Evolutionary conservation across 495 filamentous ascomycete species (phyloP).

Genomic region (Tuber brumale): DNA sequence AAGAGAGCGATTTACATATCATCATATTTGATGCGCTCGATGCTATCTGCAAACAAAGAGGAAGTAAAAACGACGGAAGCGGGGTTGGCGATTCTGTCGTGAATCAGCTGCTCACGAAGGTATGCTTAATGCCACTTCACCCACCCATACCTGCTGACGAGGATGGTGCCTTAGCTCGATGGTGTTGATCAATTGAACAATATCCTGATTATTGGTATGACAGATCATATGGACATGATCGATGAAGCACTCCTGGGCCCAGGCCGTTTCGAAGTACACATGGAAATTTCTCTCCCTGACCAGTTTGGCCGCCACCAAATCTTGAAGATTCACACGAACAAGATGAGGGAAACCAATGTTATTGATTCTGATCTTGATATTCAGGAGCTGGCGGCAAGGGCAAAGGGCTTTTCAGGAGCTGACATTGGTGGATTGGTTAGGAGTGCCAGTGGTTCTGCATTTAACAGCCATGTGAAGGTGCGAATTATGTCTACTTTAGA

Average conservation of each 20-base stretch:
- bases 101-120: conserved; percentile 92
- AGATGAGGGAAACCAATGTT: conserved; percentile 77
- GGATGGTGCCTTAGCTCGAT: conserved; percentile 53
- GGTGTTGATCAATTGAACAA: conserved; percentile 99
- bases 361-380: conserved; percentile 76
- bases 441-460: conserved; percentile 85
- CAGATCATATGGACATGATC: conserved; percentile 98
- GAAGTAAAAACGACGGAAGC: conserved; percentile 78
- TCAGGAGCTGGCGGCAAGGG: conserved; percentile 68
- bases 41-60: conserved; percentile 98
- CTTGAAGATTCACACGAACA: conserved; percentile 89
- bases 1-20: conserved; percentile 91
- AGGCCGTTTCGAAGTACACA: conserved; percentile 91
- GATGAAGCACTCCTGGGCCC: conserved; percentile 92
- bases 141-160: conserved; percentile 14
- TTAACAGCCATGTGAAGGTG: conserved; percentile 76
- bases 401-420: conserved; percentile 96
- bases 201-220: conserved; percentile 97
- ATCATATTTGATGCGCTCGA: conserved; percentile 99
- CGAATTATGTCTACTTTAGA: not conserved
- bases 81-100: conserved; percentile 97
- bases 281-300: conserved; percentile 94
- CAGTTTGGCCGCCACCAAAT: conserved; percentile 83
- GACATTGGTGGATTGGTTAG: conserved; percentile 89
- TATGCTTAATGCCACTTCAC: not conserved